Percentiles rank a stretch among this genome's conserved stretches.
Conservation (phyloP, 176 grass and related monocot genomes). For the Triticum monococcum region DNA sequence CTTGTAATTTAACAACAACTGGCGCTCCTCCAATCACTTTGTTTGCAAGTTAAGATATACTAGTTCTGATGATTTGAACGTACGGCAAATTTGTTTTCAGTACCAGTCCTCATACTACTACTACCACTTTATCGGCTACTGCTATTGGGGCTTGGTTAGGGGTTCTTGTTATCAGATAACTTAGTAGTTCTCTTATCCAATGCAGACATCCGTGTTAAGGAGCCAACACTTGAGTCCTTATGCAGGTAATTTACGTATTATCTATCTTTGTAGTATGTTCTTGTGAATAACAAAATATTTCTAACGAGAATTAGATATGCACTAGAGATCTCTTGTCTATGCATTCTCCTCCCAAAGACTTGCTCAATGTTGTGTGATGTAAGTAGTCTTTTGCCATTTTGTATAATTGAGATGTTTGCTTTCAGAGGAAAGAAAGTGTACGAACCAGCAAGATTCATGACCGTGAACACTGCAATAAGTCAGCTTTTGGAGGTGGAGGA, state of each 20-base stretch:
- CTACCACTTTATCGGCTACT: background rate
- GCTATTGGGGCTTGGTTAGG: background rate
- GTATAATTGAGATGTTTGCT: conserved; percentile 22
- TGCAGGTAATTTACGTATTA: conserved; percentile 51
- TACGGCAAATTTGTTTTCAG: background rate
- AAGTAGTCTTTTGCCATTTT: background rate
- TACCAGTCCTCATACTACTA: background rate
- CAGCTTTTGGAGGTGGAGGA: conserved; percentile 91
- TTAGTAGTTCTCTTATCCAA: conserved; percentile 2
- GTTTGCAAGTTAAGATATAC: background rate
- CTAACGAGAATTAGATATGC: background rate
- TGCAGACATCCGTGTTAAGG: conserved; percentile 94
- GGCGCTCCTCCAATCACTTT: background rate
- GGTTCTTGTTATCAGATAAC: background rate
- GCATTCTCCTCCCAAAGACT: background rate
- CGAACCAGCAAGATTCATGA: conserved; percentile 92
- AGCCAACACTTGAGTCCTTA: conserved; percentile 87
- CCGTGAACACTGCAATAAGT: conserved; percentile 82
- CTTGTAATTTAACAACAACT: conserved; percentile 6
- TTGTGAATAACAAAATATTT: background rate
- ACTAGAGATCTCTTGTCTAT: background rate
- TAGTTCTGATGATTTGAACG: background rate
- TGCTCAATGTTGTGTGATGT: background rate
- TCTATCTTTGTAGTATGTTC: background rate
- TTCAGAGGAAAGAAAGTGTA: conserved; percentile 90